Evolutionary conservation across 176 grass and related monocot genomes (phyloP).

Genomic region (Pontederia crassipes): DNA sequence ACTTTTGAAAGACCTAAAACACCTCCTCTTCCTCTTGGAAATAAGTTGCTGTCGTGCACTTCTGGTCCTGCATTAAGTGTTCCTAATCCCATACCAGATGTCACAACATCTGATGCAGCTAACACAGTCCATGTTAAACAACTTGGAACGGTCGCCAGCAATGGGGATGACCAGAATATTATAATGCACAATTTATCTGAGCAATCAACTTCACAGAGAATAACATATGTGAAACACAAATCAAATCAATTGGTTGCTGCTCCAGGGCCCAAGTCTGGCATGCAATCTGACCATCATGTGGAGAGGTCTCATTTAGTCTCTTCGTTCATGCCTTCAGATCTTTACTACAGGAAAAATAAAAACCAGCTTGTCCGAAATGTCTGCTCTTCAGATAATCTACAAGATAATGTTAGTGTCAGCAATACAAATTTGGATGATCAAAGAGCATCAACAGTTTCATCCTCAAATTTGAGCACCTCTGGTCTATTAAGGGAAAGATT

Average conservation of each 20-base stretch:
- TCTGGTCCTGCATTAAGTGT: conserved; percentile 18
- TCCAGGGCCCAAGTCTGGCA: conserved; percentile 35
- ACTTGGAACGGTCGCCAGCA: conserved; percentile 2
- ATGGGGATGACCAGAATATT: conserved; percentile 23
- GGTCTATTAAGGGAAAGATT: conserved; percentile 24
- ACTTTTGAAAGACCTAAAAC: conserved; percentile 77
- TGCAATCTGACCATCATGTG: conserved; percentile 24
- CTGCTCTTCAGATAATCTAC: conserved; percentile 42
- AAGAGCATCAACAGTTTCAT: conserved; percentile 41
- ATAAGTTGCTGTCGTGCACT: conserved; percentile 27
- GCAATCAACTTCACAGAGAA: conserved; percentile 25
- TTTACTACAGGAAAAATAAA: conserved; percentile 79
- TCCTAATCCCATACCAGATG: conserved; percentile 34
- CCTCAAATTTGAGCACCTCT: conserved; percentile 23
- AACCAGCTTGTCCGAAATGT: conserved; percentile 78
- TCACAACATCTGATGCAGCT: conserved; percentile 24
- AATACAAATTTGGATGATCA: conserved; percentile 53
- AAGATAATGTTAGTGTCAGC: conserved; percentile 29
- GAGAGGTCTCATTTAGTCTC: conserved; percentile 31
- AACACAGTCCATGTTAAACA: conserved; percentile 21
- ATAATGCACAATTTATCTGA: conserved; percentile 23
- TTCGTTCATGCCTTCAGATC: conserved; percentile 37
- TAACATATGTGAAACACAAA: conserved; percentile 49
- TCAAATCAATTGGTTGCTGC: conserved; percentile 60
- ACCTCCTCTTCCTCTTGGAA: conserved; percentile 51